phyloP scores from a whole-genome alignment of 352 stramenopile genomes.

The Pythium plurisporium region DNA sequence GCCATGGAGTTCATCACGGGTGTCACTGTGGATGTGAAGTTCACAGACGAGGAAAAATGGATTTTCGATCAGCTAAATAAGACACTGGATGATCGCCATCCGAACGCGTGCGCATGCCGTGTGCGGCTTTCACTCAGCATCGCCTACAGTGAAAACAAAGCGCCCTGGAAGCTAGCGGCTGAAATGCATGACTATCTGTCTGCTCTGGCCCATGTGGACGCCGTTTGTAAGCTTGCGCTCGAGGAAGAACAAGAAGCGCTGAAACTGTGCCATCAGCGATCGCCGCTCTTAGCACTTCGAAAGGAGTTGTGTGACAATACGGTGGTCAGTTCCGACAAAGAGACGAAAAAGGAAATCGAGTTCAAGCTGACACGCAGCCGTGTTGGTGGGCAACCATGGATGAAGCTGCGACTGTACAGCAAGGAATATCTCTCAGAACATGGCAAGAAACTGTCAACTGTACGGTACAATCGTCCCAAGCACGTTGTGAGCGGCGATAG shows the following conservation, averaged over 20 bases:
- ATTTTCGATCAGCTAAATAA: conserved; percentile 96
- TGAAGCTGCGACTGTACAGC: conserved; percentile 75
- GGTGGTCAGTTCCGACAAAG: conserved; percentile 2
- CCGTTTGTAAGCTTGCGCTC: conserved; percentile 89
- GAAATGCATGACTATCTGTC: conserved; percentile 89
- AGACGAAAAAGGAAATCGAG: conserved; percentile 28
- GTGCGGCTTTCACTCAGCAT: conserved; percentile 86
- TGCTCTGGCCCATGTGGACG: conserved; percentile 89
- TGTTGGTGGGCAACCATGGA: conserved; percentile 80
- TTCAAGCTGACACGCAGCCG: conserved; percentile 68
- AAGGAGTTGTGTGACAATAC: conserved; percentile 66
- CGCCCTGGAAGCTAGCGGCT: conserved; percentile 75
- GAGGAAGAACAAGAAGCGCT: conserved; percentile 95
- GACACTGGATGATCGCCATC: conserved; percentile 92
- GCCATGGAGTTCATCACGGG: conserved; percentile 95
- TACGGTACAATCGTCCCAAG: conserved; percentile 82
- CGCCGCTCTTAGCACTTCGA: conserved; percentile 56
- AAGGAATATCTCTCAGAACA: conserved; percentile 72
- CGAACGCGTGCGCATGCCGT: conserved; percentile 94
- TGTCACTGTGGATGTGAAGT: conserved; percentile 95
- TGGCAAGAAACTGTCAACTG: conserved; percentile 74
- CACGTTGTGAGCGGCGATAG: conserved; percentile 45
- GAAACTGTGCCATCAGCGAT: conserved; percentile 59
- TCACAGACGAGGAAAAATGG: conserved; percentile 95
- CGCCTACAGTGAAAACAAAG: conserved; percentile 90